Conservation (phyloP, 768 basidiomycete genomes). For the Panus rudis region DNA sequence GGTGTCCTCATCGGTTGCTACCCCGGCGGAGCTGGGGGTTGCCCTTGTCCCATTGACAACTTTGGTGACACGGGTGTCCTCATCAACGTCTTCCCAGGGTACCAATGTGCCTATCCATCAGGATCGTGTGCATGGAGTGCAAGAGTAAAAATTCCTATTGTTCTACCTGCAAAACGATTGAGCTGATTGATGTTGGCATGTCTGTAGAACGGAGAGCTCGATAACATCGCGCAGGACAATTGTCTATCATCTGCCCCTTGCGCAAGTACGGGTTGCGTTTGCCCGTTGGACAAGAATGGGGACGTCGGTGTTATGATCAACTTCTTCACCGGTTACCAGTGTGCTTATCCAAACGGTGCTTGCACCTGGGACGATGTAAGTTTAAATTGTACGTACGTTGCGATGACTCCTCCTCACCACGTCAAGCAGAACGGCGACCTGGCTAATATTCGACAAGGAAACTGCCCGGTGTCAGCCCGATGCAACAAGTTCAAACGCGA, state of each 20-base stretch:
- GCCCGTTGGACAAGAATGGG: constrained; percentile 9
- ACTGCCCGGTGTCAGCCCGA: constrained; percentile 7
- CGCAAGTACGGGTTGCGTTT: constrained; percentile 6
- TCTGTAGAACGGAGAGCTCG: constrained; percentile 4
- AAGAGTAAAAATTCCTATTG: not conserved
- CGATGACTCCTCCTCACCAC: not conserved
- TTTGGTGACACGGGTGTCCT: constrained; percentile 8
- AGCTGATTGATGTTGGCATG: not conserved
- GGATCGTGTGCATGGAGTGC: constrained; percentile 13
- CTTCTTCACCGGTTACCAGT: constrained; percentile 13
- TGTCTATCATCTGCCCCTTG: constrained; percentile 3
- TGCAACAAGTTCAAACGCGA: constrained; percentile 3
- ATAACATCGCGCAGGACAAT: constrained; percentile 6
- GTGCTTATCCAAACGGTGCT: constrained; percentile 10
- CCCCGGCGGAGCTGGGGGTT: constrained; percentile 7
- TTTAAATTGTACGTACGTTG: not conserved
- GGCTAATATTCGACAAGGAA: constrained; percentile 7
- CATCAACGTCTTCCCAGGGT: constrained; percentile 14
- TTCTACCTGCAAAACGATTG: not conserved
- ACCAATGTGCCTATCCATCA: constrained; percentile 12
- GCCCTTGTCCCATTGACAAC: constrained; percentile 10
- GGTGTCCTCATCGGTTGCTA: constrained; percentile 3
- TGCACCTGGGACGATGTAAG: constrained; percentile 12
- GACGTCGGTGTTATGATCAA: constrained; percentile 12
- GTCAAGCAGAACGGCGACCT: constrained; percentile 5